phyloP scores from a whole-genome alignment of 805 yeast species.

The Torulaspora gathmanii region DNA sequence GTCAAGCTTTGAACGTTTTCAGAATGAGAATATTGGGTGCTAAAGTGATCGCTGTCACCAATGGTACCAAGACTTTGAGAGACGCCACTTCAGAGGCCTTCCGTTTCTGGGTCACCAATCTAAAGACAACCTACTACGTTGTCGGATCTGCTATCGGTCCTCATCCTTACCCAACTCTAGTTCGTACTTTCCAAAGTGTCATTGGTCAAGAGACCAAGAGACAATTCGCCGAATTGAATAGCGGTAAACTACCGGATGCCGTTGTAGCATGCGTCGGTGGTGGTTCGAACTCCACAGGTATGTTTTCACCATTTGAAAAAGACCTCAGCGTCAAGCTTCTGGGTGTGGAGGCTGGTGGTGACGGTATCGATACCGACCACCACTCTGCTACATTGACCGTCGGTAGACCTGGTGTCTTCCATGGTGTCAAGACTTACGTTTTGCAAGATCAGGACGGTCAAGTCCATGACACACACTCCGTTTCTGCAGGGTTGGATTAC shows the following conservation, averaged over 20 bases:
- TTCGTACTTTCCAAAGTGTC: constrained; percentile 95
- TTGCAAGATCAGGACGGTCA: constrained; percentile 92
- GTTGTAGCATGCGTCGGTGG: constrained; percentile 99
- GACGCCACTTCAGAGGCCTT: constrained; percentile 98
- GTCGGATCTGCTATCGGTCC: constrained; percentile 99
- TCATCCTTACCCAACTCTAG: constrained; percentile 97
- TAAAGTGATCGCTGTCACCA: constrained; percentile 84
- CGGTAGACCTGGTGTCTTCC: constrained; percentile 96
- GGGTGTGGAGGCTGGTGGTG: constrained; percentile 99
- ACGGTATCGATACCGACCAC: constrained; percentile 80
- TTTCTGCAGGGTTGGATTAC: constrained; percentile 96
- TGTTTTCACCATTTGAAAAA: constrained; percentile 89
- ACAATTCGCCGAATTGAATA: constrained; percentile 74
- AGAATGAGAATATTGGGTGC: constrained; percentile 97
- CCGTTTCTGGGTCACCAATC: constrained; percentile 88
- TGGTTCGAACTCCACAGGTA: constrained; percentile 94
- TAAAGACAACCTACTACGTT: constrained; percentile 83
- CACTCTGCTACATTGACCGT: constrained; percentile 95
- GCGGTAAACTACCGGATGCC: constrained; percentile 84
- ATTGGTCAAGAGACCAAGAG: constrained; percentile 93
- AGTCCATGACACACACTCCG: constrained; percentile 95
- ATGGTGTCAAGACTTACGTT: constrained; percentile 93
- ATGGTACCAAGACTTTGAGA: constrained; percentile 93
- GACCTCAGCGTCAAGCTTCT: constrained; percentile 71
- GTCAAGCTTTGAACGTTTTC: constrained; percentile 97